Conservation (phyloP, 2,329 filamentous ascomycete species). For the Colletotrichum lentis region DNA sequence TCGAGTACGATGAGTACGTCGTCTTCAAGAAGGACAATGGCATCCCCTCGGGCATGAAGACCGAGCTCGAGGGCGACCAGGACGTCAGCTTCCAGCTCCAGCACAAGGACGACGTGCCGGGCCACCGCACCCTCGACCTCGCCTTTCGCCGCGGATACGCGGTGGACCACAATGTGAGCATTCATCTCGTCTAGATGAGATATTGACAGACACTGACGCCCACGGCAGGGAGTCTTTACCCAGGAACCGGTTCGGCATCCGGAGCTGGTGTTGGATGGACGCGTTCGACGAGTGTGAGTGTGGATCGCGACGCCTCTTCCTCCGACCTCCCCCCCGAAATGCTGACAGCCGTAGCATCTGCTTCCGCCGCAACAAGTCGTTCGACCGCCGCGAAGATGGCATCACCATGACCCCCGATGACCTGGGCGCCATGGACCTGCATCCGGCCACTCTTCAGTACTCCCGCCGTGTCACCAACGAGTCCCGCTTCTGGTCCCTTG, state of each 20-base stretch:
- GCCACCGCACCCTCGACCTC: slow-evolving; percentile 46
- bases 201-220: background rate
- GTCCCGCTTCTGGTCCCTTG: slow-evolving; percentile 52
- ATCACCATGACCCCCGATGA: slow-evolving; percentile 49
- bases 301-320: accelerated
- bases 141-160: slow-evolving; percentile 46
- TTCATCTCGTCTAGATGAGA: too few species aligned
- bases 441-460: slow-evolving; percentile 52
- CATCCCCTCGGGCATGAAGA: slow-evolving; percentile 12
- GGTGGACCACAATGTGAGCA: slow-evolving; percentile 44
- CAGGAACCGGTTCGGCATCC: slow-evolving; percentile 33
- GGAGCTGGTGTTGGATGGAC: slow-evolving; percentile 44
- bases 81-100: slow-evolving; percentile 46
- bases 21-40: slow-evolving; percentile 45
- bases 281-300: slow-evolving; percentile 49
- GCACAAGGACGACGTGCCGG: slow-evolving; percentile 45
- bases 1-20: slow-evolving; percentile 52
- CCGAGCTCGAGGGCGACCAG: slow-evolving; percentile 29
- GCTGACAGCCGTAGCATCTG: slow-evolving; percentile 44
- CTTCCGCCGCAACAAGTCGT: slow-evolving; percentile 47
- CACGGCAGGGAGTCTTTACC: slow-evolving; percentile 31
- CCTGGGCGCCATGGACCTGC: slow-evolving; percentile 48
- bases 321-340: background rate
- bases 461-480: slow-evolving; percentile 51
- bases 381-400: slow-evolving; percentile 47